Base-by-base conservation (phyloP, 495 filamentous ascomycete species). In the Cudoniella acicularis region DNA sequence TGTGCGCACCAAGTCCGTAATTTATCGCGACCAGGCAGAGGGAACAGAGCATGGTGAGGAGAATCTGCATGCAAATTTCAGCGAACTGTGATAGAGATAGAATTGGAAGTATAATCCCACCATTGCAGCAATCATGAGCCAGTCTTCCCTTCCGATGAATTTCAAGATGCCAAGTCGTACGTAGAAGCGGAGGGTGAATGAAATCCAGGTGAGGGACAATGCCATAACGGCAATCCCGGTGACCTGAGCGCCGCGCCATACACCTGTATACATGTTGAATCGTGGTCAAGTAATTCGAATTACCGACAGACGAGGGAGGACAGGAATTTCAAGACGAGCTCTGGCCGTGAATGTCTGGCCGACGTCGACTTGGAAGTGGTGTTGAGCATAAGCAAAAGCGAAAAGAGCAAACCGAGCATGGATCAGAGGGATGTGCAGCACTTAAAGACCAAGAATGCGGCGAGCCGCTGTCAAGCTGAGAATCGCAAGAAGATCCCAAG, bases 91-190 rank as follows among this genome's bases (percentile, higher is more conserved):
- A 22, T 49, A 3, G n/a, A 21, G 24, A n/a, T 23, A 9, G 4
- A 21, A 9, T 10, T 3, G 20, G 20, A 9, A 11, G n/a, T 2
- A 11, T 13, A 2, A 40, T 18, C 46, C 13, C 24, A 65, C 63
- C 63, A 65, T 62, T 16, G 63, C 56, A 48, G 63, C 59, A 49
- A 62, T 20, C 9, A 59, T 65, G 24, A 65, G 49, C 63, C 63
- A 65, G 60, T 65, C 63, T 24, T 65, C 63, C 24, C 59, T 45
- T 8, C 63, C 63, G 22, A 65, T 45, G 27, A 62, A 62, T 36
- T 60, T 65, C 51, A 65, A 45, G 10, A 65, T 56, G 18, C 47
- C 27, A 21, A 56, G 18, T 20, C 63, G 63, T 10, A 65, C 63
- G 49, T 65, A 65, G 47, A 62, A 59, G 49, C 63, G 54, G 21